Percentiles rank a stretch among this genome's conserved stretches.
Conservation (phyloP, 495 filamentous ascomycete genomes). For the Mytilinidion resinicola region DNA sequence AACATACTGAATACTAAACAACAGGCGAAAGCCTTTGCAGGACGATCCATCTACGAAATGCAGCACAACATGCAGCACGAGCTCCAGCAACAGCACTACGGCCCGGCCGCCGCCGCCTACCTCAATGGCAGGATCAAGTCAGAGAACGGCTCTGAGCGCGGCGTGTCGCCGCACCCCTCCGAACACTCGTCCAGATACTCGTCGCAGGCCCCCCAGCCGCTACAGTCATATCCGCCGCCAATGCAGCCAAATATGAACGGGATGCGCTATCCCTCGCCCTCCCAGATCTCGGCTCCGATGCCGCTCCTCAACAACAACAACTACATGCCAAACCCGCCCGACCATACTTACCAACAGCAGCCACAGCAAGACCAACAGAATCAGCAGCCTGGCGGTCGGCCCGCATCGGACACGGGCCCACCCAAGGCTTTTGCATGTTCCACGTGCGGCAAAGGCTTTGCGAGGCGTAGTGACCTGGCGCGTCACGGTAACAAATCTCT, state of each 20-base stretch:
- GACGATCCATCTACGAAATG: slow-evolving; percentile 26
- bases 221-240: slow-evolving; percentile 35
- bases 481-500: slow-evolving; percentile 65
- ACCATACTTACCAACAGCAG: slow-evolving; percentile 34
- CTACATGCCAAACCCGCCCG: slow-evolving; percentile 34
- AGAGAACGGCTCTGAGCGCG: slow-evolving; percentile 60
- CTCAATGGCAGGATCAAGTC: slow-evolving; percentile 43
- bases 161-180: slow-evolving; percentile 61
- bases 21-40: slow-evolving; percentile 22
- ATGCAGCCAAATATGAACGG: slow-evolving; percentile 37
- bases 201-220: slow-evolving; percentile 45
- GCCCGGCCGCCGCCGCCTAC: slow-evolving; percentile 26
- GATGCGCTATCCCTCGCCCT: slow-evolving; percentile 52
- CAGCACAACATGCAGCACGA: slow-evolving; percentile 32
- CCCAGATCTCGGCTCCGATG: slow-evolving; percentile 51
- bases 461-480: slow-evolving; percentile 87
- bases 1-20: slow-evolving; percentile 35
- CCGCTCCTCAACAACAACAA: slow-evolving; percentile 46
- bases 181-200: slow-evolving; percentile 59
- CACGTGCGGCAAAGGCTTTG: slow-evolving; percentile 87
- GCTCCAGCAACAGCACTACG: slow-evolving; percentile 29
- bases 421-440: slow-evolving; percentile 87
- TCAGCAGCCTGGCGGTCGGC: slow-evolving; percentile 30
- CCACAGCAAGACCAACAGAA: slow-evolving; percentile 32
- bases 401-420: slow-evolving; percentile 45